Evolutionary conservation across 1,139 yeast species (phyloP).

Genomic region (Chernovozyma sophiae-reginae): DNA sequence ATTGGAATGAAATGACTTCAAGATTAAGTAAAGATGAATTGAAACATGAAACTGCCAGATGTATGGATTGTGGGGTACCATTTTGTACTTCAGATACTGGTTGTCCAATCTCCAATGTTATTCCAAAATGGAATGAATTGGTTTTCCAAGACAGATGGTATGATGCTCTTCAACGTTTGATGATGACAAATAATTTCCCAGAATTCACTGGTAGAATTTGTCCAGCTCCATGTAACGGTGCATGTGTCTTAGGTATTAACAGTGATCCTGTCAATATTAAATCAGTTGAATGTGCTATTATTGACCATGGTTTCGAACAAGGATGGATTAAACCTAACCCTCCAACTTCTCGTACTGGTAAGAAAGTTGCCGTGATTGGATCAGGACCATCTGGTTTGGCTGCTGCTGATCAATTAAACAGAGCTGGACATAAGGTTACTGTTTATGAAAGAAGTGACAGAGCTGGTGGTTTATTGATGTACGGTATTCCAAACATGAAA

Average conservation of each 20-base stretch:
- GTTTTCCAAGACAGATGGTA: conserved; percentile 95
- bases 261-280: conserved; percentile 96
- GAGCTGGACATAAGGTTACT: conserved; percentile 89
- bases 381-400: conserved; percentile 98
- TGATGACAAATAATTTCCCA: conserved; percentile 98
- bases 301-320: conserved; percentile 92
- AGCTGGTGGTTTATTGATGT: conserved; percentile 96
- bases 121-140: conserved; percentile 97
- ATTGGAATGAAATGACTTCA: conserved; percentile 88
- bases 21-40: conserved; percentile 84
- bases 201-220: conserved; percentile 98
- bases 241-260: conserved; percentile 91
- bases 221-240: conserved; percentile 99
- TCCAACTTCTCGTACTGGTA: conserved; percentile 79
- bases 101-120: conserved; percentile 94
- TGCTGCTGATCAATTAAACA: conserved; percentile 93
- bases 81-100: conserved; percentile 98
- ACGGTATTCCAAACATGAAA: conserved; percentile 99
- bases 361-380: conserved; percentile 81
- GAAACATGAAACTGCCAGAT: conserved; percentile 91
- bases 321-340: conserved; percentile 93
- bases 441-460: conserved; percentile 93
- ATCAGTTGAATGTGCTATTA: conserved; percentile 92
- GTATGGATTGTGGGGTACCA: conserved; percentile 99
- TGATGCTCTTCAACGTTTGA: conserved; percentile 85